Percentiles rank a stretch among this genome's conserved stretches.
phyloP scores from a whole-genome alignment of 2,329 filamentous ascomycete species.

The Cordyceps tenuipes region DNA sequence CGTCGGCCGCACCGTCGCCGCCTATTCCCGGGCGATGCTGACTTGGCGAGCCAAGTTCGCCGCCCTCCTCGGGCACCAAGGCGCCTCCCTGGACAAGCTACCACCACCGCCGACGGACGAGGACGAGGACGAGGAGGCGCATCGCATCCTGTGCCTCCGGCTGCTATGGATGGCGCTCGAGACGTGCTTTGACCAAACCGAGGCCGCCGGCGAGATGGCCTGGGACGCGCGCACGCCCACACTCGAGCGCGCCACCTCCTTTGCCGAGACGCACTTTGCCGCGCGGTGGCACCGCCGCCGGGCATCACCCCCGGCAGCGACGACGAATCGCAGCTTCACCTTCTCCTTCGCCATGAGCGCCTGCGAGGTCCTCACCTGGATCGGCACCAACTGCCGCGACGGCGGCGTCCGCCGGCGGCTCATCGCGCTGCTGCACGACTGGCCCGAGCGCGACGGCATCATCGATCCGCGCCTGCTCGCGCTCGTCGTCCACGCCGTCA shows the following conservation, averaged over 20 bases:
- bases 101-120: not conserved
- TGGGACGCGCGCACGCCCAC: not conserved
- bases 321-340: not conserved
- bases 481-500: not conserved
- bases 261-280: not conserved
- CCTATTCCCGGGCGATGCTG: not conserved
- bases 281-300: not conserved
- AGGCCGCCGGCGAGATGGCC: not conserved
- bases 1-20: not conserved
- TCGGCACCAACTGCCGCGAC: slow-evolving; percentile 1
- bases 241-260: not conserved
- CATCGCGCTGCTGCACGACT: not conserved
- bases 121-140: not conserved
- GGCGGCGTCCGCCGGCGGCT: not conserved
- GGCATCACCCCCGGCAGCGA: too few relatives aligned
- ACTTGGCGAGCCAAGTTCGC: not conserved
- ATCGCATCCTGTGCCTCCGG: not conserved
- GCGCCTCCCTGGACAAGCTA: not conserved
- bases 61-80: not conserved
- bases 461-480: slow-evolving; percentile 1
- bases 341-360: slow-evolving; percentile 1
- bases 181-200: not conserved
- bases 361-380: not conserved
- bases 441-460: not conserved
- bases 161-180: not conserved